Evolutionary conservation across 1,284 basidiomycete species (phyloP), one percentile per base, ranked within the genome.

Genomic region (Cryptococcus deneoformans): DNA sequence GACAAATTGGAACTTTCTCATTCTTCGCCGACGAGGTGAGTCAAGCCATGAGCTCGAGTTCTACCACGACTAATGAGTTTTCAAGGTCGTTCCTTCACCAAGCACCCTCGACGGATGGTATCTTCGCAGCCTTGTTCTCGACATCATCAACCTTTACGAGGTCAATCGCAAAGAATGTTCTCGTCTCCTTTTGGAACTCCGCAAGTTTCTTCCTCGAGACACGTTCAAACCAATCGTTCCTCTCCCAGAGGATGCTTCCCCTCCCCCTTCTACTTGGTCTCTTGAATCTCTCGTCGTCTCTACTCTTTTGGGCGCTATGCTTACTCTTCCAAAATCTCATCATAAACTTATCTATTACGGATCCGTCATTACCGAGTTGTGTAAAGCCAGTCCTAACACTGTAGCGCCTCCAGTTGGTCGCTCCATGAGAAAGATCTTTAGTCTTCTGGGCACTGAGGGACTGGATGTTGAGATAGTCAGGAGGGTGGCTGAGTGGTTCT

Each of bases 351-450:
- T 94, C 16, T 99, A 96, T 77, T 93, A 97, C 75, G 86, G 88
- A 57, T 82, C 88, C 2, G 81, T 99, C 51, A 88, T 99, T 58
- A 90, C 92, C 14, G 96, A 99, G 73, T 81, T 99, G 5, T 97
- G 94, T 78, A 93, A 94, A 70, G 80, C 94, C 8, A 90, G 90
- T 2, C 93, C 95, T 0, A 82, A 84, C 16, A 96, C 92, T 0
- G 87, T 96, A 44, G 96, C 96, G 4, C 96, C 95, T 0, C 92
- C 94, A 1, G 90, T 99, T 10, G 96, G 96, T 53, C 92, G 96
- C 73, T 91, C 89, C 2, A 92, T 98, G 63, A 84, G 96, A 52
- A 89, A 87, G 68, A 76, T 98, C 12, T 99, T 96, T 71, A 79
- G 76, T 11, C 76, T 83, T 11, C 80, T 95, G n/a, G 80, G 79